Conservation (phyloP, 192 early-diverging fungal genomes). For the Phycomyces nitens region DNA sequence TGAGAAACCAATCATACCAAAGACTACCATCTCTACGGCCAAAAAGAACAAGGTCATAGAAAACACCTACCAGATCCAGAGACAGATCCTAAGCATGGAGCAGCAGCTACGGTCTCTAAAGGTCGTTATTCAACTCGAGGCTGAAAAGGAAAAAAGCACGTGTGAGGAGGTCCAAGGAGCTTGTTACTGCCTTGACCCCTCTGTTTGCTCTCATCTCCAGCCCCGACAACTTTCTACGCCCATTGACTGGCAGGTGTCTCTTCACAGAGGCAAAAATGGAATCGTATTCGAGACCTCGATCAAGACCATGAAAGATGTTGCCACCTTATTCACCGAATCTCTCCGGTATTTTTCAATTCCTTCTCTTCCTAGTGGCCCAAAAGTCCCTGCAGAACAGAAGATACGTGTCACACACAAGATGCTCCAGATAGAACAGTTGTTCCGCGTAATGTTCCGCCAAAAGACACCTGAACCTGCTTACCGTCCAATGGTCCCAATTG, state of each 20-base stretch:
- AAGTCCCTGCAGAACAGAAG: constrained; percentile 11
- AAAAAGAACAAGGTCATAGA: constrained; percentile 17
- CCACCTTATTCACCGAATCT: constrained; percentile 10
- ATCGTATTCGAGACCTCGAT: constrained; percentile 19
- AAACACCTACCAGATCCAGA: constrained; percentile 10
- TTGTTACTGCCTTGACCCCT: neutral
- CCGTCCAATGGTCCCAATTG: constrained; percentile 2
- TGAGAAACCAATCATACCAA: constrained; percentile 12
- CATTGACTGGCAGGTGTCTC: constrained; percentile 14
- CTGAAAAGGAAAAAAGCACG: neutral
- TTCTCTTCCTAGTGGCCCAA: constrained; percentile 4
- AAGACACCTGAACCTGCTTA: too few relatives aligned
- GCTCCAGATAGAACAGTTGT: constrained; percentile 9
- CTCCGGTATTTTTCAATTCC: constrained; percentile 13
- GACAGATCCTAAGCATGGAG: constrained; percentile 5
- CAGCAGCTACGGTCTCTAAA: constrained; percentile 11
- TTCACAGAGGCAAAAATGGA: constrained; percentile 14
- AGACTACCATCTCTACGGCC: constrained; percentile 5
- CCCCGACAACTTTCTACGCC: neutral
- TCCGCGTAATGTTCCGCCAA: too few relatives aligned
- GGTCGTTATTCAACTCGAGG: constrained; percentile 6
- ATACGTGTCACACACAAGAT: constrained; percentile 14
- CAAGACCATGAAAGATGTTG: constrained; percentile 20
- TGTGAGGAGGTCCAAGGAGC: neutral
- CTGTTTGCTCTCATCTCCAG: neutral